phyloP scores from a whole-genome alignment of 345 rosid species.

The Mallotus nudiflorus region DNA sequence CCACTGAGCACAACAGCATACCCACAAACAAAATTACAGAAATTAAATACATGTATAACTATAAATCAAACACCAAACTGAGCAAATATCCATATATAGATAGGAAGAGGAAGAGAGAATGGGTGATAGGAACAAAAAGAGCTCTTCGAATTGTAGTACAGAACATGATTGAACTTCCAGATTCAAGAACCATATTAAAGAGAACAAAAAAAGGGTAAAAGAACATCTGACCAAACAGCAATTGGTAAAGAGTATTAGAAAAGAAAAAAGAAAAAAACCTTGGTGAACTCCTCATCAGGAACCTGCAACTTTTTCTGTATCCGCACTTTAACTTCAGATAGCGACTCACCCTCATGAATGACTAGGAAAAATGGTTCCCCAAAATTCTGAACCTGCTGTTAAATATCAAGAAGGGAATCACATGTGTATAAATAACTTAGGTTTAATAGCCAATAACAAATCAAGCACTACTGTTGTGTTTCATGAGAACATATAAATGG shows the following conservation, averaged over 20 bases:
- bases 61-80: not conserved
- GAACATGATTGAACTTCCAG: too few relatives aligned
- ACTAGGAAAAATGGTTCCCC: slow-evolving; percentile 98
- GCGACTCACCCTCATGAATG: slow-evolving; percentile 83
- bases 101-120: too few relatives aligned
- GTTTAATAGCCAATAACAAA: too few relatives aligned
- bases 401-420: not conserved
- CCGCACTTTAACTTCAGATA: slow-evolving; percentile 73
- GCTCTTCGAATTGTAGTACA: too few relatives aligned
- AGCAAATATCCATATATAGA: too few relatives aligned
- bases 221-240: slow-evolving; percentile 8
- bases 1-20: slow-evolving; percentile 33
- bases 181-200: not conserved
- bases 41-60: not conserved
- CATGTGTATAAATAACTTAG: not conserved
- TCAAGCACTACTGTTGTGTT: not conserved
- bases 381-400: slow-evolving; percentile 87
- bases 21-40: too few relatives aligned
- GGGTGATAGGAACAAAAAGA: too few relatives aligned
- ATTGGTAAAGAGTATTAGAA: too few relatives aligned
- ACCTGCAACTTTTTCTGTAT: slow-evolving; percentile 39
- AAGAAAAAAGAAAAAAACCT: too few relatives aligned
- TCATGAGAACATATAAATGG: not conserved
- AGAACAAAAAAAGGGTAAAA: not conserved
- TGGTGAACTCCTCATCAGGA: slow-evolving; percentile 38